Conservation (phyloP, 768 basidiomycete species). For the Macrolepiota fuliginosa region DNA sequence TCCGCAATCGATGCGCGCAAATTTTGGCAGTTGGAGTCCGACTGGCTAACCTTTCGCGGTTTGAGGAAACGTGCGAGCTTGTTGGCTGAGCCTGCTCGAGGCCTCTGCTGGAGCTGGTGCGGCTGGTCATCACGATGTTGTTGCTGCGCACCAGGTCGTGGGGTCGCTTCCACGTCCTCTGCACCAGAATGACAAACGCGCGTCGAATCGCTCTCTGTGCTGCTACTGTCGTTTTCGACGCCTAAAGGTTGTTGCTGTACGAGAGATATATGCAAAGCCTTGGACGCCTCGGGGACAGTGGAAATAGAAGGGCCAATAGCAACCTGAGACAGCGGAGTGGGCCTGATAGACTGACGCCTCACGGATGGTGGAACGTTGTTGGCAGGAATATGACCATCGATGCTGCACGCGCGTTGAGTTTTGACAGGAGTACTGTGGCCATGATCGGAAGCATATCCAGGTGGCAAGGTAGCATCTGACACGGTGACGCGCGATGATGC, state of each 20-base stretch:
- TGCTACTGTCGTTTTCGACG: constrained; percentile 11
- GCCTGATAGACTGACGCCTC: constrained; percentile 3
- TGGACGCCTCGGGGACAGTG: neutral
- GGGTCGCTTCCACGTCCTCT: neutral
- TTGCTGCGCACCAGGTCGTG: constrained; percentile 10
- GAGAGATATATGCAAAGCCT: neutral
- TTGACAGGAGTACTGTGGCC: neutral
- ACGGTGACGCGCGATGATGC: neutral
- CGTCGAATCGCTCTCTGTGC: constrained; percentile 16
- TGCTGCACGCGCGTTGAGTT: constrained; percentile 1
- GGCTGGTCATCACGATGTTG: neutral
- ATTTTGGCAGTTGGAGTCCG: constrained; percentile 2
- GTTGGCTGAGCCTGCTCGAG: constrained; percentile 7
- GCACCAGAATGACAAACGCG: constrained; percentile 3
- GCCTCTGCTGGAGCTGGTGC: neutral
- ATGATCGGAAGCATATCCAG: constrained; percentile 8
- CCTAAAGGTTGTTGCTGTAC: neutral
- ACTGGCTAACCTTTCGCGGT: constrained; percentile 3
- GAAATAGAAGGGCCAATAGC: neutral
- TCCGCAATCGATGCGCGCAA: constrained; percentile 7
- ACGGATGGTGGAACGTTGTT: neutral
- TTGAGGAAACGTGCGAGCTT: constrained; percentile 17
- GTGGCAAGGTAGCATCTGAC: neutral
- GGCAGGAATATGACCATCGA: neutral
- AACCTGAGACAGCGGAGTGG: constrained; percentile 10